These are phyloP conservation scores for Thalassiosira hispida DNA, from an alignment of 352 stramenopile species.

Conservation along the genomic window DNA sequence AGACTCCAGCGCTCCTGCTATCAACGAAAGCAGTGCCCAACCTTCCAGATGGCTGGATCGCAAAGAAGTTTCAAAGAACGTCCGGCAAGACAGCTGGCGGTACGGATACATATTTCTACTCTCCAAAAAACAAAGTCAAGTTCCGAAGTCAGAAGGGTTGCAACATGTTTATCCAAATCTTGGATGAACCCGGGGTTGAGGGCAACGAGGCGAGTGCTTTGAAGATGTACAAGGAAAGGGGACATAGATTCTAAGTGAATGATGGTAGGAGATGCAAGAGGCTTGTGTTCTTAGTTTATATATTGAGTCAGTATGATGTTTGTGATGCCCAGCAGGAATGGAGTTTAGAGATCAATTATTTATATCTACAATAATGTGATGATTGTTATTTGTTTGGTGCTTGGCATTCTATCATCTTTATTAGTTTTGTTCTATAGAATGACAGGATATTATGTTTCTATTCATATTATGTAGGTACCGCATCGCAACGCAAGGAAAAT, in stretches of 20 bases:
- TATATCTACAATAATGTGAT: too few relatives aligned
- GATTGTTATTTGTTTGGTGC: too few relatives aligned
- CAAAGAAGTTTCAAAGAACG: constrained; percentile 13
- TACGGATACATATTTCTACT: constrained; percentile 23
- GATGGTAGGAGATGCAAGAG: too few relatives aligned
- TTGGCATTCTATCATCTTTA: too few relatives aligned
- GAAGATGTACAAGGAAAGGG: constrained; percentile 12
- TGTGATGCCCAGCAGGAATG: too few relatives aligned
- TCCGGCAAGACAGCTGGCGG: not conserved
- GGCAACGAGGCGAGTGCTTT: constrained; percentile 1
- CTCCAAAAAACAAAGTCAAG: constrained; percentile 11
- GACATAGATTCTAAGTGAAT: constrained; percentile 1
- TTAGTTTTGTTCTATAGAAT: too few relatives aligned
- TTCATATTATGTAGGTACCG: too few relatives aligned
- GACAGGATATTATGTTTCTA: too few relatives aligned
- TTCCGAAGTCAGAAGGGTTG: constrained; percentile 13
- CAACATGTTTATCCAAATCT: constrained; percentile 6
- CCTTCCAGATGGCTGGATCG: not conserved
- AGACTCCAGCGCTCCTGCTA: not conserved
- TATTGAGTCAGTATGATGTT: too few relatives aligned
- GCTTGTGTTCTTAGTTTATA: too few relatives aligned
- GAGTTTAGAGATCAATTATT: too few relatives aligned
- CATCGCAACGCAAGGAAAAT: too few relatives aligned
- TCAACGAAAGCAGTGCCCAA: not conserved
- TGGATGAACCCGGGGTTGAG: constrained; percentile 2